phyloP scores from a whole-genome alignment of 1,284 basidiomycete species.

The Xerocomus amazonicus region DNA sequence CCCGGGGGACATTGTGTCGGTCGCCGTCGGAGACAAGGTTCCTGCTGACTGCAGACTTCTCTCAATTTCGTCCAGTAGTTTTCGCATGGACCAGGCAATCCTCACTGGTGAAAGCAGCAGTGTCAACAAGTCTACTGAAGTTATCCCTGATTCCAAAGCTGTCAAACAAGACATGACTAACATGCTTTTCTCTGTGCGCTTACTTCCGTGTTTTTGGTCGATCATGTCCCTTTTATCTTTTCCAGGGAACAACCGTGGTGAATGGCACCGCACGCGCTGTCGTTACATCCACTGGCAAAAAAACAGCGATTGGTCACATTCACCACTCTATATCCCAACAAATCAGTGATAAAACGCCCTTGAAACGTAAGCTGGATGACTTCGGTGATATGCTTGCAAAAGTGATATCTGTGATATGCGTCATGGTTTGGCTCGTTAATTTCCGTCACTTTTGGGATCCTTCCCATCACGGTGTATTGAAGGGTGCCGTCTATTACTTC shows the following conservation, averaged over 20 bases:
- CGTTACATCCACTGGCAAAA: conserved; percentile 80
- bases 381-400: conserved; percentile 96
- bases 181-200: conserved; percentile 79
- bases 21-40: conserved; percentile 91
- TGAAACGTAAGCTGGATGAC: conserved; percentile 94
- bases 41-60: conserved; percentile 91
- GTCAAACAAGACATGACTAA: conserved; percentile 97
- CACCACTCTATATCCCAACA: conserved; percentile 90
- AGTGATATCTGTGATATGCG: conserved; percentile 92
- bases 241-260: conserved; percentile 90
- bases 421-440: conserved; percentile 96
- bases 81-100: conserved; percentile 92
- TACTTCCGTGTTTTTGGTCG: neutral
- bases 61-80: conserved; percentile 86
- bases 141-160: conserved; percentile 67
- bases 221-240: conserved; percentile 2
- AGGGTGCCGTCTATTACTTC: conserved; percentile 95
- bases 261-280: conserved; percentile 84
- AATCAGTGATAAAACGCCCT: conserved; percentile 88
- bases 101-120: conserved; percentile 90
- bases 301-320: conserved; percentile 92
- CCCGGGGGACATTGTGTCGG: conserved; percentile 86
- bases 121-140: conserved; percentile 73
- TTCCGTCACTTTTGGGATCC: conserved; percentile 92
- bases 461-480: conserved; percentile 81